Percentiles rank a stretch among this genome's conserved stretches.
These are phyloP conservation scores for Alternaria sp. DNA, from an alignment of 2,329 filamentous ascomycete species.

Conservation along the genomic window DNA sequence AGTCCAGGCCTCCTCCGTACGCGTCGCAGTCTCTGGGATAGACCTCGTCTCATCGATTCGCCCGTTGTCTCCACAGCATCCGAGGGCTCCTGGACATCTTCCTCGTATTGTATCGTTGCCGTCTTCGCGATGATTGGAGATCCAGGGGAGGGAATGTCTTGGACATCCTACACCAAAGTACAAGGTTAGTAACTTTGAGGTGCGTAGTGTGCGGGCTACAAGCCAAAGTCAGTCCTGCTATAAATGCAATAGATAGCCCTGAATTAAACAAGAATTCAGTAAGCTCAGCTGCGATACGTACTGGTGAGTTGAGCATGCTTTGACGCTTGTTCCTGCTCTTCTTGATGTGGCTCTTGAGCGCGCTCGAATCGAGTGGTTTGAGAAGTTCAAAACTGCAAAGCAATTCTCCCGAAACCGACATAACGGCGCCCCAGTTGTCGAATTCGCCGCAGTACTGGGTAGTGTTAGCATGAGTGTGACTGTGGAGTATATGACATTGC, in stretches of 20 bases:
- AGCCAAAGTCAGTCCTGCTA: slow-evolving; percentile 38
- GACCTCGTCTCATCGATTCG: slow-evolving; percentile 15
- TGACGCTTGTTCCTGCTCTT: slow-evolving; percentile 94
- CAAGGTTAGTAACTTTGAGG: slow-evolving; percentile 57
- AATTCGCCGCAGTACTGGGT: slow-evolving; percentile 94
- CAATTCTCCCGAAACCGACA: slow-evolving; percentile 93
- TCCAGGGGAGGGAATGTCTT: slow-evolving; percentile 17
- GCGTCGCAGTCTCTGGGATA: slow-evolving; percentile 24
- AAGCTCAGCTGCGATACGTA: slow-evolving; percentile 60
- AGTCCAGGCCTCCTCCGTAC: slow-evolving; percentile 22
- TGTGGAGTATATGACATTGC: slow-evolving; percentile 40
- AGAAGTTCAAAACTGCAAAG: slow-evolving; percentile 97
- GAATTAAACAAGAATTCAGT: slow-evolving; percentile 15
- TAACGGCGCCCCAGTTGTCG: slow-evolving; percentile 98
- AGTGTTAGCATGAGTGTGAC: slow-evolving; percentile 20
- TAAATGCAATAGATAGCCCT: slow-evolving; percentile 36
- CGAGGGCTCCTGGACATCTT: slow-evolving; percentile 11
- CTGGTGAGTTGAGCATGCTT: slow-evolving; percentile 94
- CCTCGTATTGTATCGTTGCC: slow-evolving; percentile 7
- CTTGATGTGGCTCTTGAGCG: slow-evolving; percentile 98
- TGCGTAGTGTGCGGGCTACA: slow-evolving; percentile 57
- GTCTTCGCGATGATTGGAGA: slow-evolving; percentile 20
- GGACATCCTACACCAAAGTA: slow-evolving; percentile 28
- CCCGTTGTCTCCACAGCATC: slow-evolving; percentile 14
- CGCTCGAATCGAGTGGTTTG: slow-evolving; percentile 94